Conservation (phyloP, 2,329 filamentous ascomycete genomes). For the Basipetospora chlamydospora region DNA sequence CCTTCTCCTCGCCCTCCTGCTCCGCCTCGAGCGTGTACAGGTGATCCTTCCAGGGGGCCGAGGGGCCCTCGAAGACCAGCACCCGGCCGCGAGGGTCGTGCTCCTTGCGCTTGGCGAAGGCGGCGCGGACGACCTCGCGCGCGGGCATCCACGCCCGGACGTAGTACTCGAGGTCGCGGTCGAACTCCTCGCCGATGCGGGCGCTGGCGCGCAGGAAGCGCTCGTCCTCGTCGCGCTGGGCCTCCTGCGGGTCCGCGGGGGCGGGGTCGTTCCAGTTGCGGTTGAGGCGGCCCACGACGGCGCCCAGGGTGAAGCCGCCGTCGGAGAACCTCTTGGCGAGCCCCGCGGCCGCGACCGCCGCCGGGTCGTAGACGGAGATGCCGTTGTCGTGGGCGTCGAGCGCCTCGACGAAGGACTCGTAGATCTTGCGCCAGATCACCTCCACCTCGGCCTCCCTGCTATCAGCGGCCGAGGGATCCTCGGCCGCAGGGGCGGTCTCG, state of each 20-base stretch:
- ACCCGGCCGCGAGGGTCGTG: slow-evolving; percentile 64
- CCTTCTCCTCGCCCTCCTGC: slow-evolving; percentile 24
- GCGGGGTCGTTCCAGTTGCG: slow-evolving; percentile 59
- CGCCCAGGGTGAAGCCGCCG: slow-evolving; percentile 70
- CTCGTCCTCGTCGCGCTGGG: slow-evolving; percentile 62
- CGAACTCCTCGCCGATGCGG: slow-evolving; percentile 83
- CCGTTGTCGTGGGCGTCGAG: slow-evolving; percentile 98
- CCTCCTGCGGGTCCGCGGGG: slow-evolving; percentile 31
- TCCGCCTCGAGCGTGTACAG: slow-evolving; percentile 70
- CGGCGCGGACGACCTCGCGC: slow-evolving; percentile 59
- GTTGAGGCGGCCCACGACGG: slow-evolving; percentile 70
- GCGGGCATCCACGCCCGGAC: slow-evolving; percentile 74
- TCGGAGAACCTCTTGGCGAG: slow-evolving; percentile 73
- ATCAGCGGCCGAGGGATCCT: no score
- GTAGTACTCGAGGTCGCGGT: slow-evolving; percentile 64
- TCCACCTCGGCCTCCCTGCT: slow-evolving; percentile 57
- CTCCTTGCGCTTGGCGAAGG: slow-evolving; percentile 54
- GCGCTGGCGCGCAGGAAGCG: slow-evolving; percentile 64
- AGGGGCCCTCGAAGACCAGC: slow-evolving; percentile 61
- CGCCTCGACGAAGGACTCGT: slow-evolving; percentile 86
- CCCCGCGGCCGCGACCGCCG: slow-evolving; percentile 51
- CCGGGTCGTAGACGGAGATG: slow-evolving; percentile 66
- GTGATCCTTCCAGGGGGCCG: slow-evolving; percentile 93
- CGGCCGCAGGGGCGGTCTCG: slow-evolving; percentile 44
- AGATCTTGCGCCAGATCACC: slow-evolving; percentile 75